Evolutionary conservation across 2,329 filamentous ascomycete species (phyloP), one percentile per base, ranked within the genome.

Genomic region (Sarocladiaceae sp.): DNA sequence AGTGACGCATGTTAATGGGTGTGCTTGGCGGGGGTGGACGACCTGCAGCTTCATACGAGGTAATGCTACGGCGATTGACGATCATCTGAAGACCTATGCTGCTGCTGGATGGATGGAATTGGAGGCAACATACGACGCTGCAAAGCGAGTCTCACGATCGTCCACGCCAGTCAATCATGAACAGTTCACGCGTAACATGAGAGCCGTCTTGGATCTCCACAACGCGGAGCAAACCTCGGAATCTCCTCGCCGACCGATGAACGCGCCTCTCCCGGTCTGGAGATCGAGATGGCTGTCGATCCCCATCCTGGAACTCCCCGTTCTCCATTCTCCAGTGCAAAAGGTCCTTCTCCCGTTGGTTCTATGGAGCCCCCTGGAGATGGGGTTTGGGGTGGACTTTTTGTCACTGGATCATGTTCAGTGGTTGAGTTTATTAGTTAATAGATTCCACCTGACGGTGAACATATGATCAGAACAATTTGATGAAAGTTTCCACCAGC

Each of bases 331-430:
- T 22, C 40, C 40, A 28, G 5, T 12, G 6, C 40, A 44, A 44
- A 44, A 44, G 35, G 40, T 44, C 40, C 40, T 44, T 44, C 40
- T 44, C 40, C 40, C 40, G 40, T 15, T 7, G 17, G 22, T 44
- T 44, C 40, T 26, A 44, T 44, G 40, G 40, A n/a, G 11, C 40
- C 13, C 29, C 29, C 8, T 15, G 29, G 29, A 8, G 29, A 15
- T 15, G 8, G 15, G 29, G 8, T n/a, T 7, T 40, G 37, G 17
- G 12, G 37, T 8, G 7, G 33, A 36, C 15, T 17, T 36, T n/a
- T 36, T n/a, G n/a, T n/a, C n/a, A n/a, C n/a, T n/a, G n/a, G n/a
- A n/a, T n/a, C n/a, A n/a, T n/a, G n/a, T n/a, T n/a, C n/a, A n/a
- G n/a, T n/a, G n/a, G n/a, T n/a, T n/a, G n/a, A n/a, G n/a, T n/a